These are phyloP conservation scores for Pseudogymnoascus sp. DNA, from an alignment of 2,329 filamentous ascomycete genomes.

Conservation along the genomic window DNA sequence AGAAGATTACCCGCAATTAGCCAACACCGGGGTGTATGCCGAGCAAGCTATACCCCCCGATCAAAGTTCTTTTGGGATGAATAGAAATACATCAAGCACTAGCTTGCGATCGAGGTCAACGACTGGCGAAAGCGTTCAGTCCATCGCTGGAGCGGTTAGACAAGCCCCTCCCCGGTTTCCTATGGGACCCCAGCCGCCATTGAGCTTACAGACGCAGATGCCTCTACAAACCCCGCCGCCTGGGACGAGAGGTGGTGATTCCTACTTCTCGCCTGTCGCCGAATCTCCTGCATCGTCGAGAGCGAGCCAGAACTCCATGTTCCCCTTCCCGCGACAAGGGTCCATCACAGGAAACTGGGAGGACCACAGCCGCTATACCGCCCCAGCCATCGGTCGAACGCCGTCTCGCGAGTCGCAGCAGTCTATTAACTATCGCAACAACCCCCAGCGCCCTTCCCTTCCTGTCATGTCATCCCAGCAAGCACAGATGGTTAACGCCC, in stretches of 20 bases:
- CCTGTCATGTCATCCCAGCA: constrained; percentile 56
- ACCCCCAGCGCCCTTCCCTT: constrained; percentile 68
- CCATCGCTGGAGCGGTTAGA: constrained; percentile 46
- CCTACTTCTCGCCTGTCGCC: constrained; percentile 83
- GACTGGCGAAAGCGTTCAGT: constrained; percentile 60
- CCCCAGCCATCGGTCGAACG: constrained; percentile 73
- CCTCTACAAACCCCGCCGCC: constrained; percentile 32
- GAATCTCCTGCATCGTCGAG: constrained; percentile 72
- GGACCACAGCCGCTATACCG: constrained; percentile 74
- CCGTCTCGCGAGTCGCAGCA: constrained; percentile 69
- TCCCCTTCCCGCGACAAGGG: constrained; percentile 67
- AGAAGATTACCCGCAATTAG: constrained; percentile 33
- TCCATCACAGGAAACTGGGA: constrained; percentile 61
- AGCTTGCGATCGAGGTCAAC: constrained; percentile 69
- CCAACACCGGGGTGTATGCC: constrained; percentile 30
- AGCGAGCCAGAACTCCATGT: constrained; percentile 69
- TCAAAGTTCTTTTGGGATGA: constrained; percentile 42
- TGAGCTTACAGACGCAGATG: constrained; percentile 60
- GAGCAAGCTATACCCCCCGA: constrained; percentile 30
- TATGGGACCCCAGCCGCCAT: constrained; percentile 40
- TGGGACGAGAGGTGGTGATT: constrained; percentile 42
- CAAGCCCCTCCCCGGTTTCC: constrained; percentile 61
- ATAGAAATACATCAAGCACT: constrained; percentile 62
- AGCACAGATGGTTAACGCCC: constrained; percentile 39
- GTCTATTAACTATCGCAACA: constrained; percentile 52